phyloP scores from a whole-genome alignment of 257 asterid genomes.

The Perilla frutescens region DNA sequence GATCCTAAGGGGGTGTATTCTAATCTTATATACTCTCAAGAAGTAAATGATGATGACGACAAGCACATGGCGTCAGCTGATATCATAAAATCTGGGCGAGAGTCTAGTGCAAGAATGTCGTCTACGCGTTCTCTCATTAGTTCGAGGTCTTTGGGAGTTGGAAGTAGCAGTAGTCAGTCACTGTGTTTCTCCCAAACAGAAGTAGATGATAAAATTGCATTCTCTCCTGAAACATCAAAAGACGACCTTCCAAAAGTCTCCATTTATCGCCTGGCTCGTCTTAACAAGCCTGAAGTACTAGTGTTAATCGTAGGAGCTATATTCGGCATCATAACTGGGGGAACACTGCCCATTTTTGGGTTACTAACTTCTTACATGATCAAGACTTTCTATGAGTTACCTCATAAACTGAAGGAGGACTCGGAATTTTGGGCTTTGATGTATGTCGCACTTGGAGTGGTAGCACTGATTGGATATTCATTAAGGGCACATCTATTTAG shows the following conservation, averaged over 20 bases:
- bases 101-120: constrained; percentile 52
- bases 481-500: constrained; percentile 43
- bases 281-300: constrained; percentile 58
- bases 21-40: constrained; percentile 49
- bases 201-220: background rate
- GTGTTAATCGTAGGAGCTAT: constrained; percentile 45
- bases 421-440: constrained; percentile 55
- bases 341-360: constrained; percentile 49
- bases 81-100: constrained; percentile 39
- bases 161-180: constrained; percentile 44
- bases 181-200: constrained; percentile 23
- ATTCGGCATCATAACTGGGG: constrained; percentile 41
- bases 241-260: constrained; percentile 40
- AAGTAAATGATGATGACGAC: constrained; percentile 39
- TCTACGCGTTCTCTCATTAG: constrained; percentile 47
- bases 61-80: constrained; percentile 32
- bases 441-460: constrained; percentile 43
- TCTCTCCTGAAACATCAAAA: constrained; percentile 30
- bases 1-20: constrained; percentile 53
- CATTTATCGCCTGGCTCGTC: constrained; percentile 47
- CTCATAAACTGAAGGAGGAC: constrained; percentile 47
- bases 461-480: constrained; percentile 39
- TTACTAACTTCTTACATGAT: constrained; percentile 42
- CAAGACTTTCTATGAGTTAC: constrained; percentile 46
- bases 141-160: constrained; percentile 52